Conservation (phyloP, 306 rosid genomes). For the Rubus parviflorus region DNA sequence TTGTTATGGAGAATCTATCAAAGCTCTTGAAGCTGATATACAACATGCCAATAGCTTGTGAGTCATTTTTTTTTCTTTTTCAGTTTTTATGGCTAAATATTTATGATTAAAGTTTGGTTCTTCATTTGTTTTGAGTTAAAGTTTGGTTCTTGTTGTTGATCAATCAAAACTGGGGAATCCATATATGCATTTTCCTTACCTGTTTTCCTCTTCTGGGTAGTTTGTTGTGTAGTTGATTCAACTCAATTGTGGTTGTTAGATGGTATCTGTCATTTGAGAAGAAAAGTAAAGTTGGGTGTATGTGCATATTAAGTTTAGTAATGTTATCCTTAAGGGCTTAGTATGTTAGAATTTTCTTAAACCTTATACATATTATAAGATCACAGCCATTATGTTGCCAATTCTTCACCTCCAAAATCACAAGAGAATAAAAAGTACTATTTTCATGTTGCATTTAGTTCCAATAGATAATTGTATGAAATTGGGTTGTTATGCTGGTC, state of each 20-base stretch:
- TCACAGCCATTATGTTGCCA: neutral
- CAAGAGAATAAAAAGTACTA: neutral
- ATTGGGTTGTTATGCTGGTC: neutral
- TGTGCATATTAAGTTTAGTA: neutral
- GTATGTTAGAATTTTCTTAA: neutral
- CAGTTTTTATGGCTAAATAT: neutral
- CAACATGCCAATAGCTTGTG: slow-evolving; percentile 67
- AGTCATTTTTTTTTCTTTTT: slow-evolving; percentile 25
- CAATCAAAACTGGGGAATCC: slow-evolving; percentile 9
- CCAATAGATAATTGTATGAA: neutral
- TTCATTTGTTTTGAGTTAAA: slow-evolving; percentile 7
- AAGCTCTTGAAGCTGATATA: slow-evolving; percentile 70
- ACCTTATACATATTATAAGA: neutral
- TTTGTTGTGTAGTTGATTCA: slow-evolving; percentile 15
- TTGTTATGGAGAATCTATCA: slow-evolving; percentile 57
- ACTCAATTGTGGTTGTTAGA: slow-evolving; percentile 21
- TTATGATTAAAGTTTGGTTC: neutral
- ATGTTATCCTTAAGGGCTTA: neutral
- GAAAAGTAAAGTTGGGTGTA: slow-evolving; percentile 18
- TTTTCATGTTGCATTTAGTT: neutral
- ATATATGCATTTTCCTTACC: slow-evolving; percentile 13
- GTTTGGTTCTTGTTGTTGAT: slow-evolving; percentile 10
- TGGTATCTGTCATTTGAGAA: slow-evolving; percentile 15
- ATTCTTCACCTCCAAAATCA: neutral
- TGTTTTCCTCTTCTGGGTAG: slow-evolving; percentile 14